Conservation (phyloP, 106 monocot species). For the Acorus calamus region DNA sequence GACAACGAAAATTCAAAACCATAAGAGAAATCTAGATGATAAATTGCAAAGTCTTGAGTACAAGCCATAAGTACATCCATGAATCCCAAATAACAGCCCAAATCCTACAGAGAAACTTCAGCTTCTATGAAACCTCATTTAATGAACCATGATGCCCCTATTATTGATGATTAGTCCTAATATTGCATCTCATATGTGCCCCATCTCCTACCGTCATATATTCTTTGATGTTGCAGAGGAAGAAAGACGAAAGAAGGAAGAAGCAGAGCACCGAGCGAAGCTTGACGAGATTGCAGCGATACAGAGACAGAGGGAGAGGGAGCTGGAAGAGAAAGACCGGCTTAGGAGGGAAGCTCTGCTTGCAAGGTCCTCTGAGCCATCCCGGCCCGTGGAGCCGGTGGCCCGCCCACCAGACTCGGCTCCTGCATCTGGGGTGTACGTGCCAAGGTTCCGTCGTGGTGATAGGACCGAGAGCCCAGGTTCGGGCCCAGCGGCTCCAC, state of each 20-base stretch:
- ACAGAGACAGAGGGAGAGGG: conserved; percentile 81
- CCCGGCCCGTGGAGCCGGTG: not conserved
- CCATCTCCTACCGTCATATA: not conserved
- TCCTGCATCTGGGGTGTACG: conserved; percentile 37
- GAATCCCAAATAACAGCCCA: too few relatives aligned
- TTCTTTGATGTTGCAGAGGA: conserved; percentile 50
- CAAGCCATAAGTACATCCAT: too few relatives aligned
- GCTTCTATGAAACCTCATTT: too few relatives aligned
- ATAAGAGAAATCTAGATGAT: too few relatives aligned
- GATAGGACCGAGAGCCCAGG: not conserved
- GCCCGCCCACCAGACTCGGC: not conserved
- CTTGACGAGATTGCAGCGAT: conserved; percentile 80
- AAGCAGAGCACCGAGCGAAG: conserved; percentile 75
- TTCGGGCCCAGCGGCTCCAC: conserved; percentile 7
- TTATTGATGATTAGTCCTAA: too few relatives aligned
- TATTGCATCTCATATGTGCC: too few relatives aligned
- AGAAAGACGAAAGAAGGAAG: conserved; percentile 76
- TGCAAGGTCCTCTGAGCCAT: conserved; percentile 14
- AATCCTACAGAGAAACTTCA: too few relatives aligned
- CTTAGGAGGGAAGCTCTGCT: conserved; percentile 40
- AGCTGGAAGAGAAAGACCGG: conserved; percentile 77
- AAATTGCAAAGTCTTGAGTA: too few relatives aligned
- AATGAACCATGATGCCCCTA: too few relatives aligned
- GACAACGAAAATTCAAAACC: too few relatives aligned
- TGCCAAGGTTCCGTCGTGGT: conserved; percentile 43